Conservation (phyloP, 179 eudicot species). For the Vitellaria paradoxa region DNA sequence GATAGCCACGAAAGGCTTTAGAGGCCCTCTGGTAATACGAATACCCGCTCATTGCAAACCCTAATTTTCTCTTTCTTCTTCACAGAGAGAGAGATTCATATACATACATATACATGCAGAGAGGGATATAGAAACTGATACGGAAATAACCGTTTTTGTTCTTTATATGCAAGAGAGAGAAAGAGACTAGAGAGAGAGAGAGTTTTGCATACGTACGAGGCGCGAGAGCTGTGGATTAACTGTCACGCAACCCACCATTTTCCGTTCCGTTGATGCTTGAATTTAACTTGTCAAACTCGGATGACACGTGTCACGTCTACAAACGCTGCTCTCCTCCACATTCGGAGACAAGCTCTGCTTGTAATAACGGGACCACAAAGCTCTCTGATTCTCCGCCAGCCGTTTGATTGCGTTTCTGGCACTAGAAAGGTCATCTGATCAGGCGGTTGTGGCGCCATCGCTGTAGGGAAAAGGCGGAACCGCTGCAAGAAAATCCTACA, state of each 20-base stretch:
- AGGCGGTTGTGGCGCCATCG: not conserved
- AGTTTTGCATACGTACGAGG: not conserved
- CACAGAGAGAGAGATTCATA: not conserved
- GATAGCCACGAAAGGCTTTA: slow-evolving; percentile 27
- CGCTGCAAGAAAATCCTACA: not conserved
- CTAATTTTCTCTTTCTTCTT: slow-evolving; percentile 6
- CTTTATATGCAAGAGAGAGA: not conserved
- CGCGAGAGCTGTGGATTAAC: slow-evolving; percentile 18
- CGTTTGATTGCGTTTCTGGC: not conserved
- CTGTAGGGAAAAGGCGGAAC: not conserved
- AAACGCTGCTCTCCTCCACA: slow-evolving; percentile 1
- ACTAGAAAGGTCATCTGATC: not conserved
- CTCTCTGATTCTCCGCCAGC: not conserved
- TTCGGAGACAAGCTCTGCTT: not conserved
- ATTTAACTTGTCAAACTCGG: not conserved
- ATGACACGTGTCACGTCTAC: slow-evolving; percentile 3
- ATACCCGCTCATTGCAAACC: slow-evolving; percentile 36
- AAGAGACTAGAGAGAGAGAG: not conserved
- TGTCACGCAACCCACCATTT: slow-evolving; percentile 2
- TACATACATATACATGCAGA: not conserved
- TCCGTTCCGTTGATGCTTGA: not conserved
- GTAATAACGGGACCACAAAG: not conserved
- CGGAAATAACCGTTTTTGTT: not conserved
- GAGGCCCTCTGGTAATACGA: slow-evolving; percentile 39
- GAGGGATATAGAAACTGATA: not conserved